Evolutionary conservation across 441 rosid species (phyloP), one percentile per base, ranked within the genome.

Genomic region (Oxalis stricta): DNA sequence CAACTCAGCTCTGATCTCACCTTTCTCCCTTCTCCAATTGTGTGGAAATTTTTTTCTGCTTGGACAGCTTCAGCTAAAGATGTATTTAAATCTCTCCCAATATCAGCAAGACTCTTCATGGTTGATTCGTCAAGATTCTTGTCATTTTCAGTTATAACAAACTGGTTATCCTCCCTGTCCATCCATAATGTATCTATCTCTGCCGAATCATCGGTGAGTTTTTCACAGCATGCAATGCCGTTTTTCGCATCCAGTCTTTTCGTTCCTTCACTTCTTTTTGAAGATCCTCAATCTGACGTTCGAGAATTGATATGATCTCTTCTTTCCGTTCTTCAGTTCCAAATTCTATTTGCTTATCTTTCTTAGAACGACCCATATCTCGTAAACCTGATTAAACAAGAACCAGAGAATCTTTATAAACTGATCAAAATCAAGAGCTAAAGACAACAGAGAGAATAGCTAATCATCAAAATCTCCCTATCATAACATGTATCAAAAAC

Each of bases 221-320:
- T 18, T 17, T 28, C 1, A 26, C 95, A 41, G 93, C 95, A 69
- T 88, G 95, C 79, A 81, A 70, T 33, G 84, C 97, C 76, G 79
- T 88, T 67, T 79, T 73, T 26, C 75, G 81, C 17, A 89, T 87
- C 97, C 97, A 88, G 5, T 84, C 95, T 63, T 67, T 81, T 56
- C 87, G 66, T 23, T 84, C 97, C 58, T 76, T 70, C 41, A 77
- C 66, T 60, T 77, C 82, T 56, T 49, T 78, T 61, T 76, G 73
- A n/a, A 76, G 64, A 58, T 79, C 89, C 55, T 71, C 66, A 35
- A 78, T 70, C 59, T 75, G 79, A 49, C 58, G 76, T 2, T 15
- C 35, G 9, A 26, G 18, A 43, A 2, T 43, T 15, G 21, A 28
- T 5, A 43, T 17, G 16, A 2, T 26, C 7, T 17, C 47, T 15